Conservation (phyloP, 768 basidiomycete species). For the Rhizopogon roseolus region DNA sequence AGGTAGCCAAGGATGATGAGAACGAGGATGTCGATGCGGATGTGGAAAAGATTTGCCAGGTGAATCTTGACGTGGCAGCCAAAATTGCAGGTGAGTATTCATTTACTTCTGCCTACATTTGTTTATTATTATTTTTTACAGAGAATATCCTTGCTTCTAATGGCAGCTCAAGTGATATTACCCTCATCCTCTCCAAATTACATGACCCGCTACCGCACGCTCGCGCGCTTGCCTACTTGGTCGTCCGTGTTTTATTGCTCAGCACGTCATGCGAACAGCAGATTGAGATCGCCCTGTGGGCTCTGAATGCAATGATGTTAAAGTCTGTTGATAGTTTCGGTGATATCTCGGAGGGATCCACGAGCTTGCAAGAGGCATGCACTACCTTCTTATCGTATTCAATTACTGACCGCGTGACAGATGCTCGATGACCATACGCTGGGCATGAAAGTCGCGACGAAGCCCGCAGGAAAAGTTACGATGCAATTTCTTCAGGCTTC, state of each 20-base stretch:
- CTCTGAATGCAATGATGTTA: constrained; percentile 43
- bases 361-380: constrained; percentile 26
- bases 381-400: not conserved
- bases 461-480: constrained; percentile 57
- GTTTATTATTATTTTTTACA: constrained; percentile 20
- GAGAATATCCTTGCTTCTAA: constrained; percentile 62
- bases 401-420: constrained; percentile 25
- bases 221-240: constrained; percentile 54
- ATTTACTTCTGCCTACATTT: not conserved
- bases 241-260: constrained; percentile 56
- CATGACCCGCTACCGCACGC: constrained; percentile 45
- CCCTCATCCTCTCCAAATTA: constrained; percentile 47
- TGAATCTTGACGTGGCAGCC: constrained; percentile 51
- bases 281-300: constrained; percentile 44
- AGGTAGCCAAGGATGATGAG: constrained; percentile 25
- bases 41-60: constrained; percentile 40
- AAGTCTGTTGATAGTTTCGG: constrained; percentile 43
- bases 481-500: constrained; percentile 53
- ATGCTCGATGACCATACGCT: constrained; percentile 40
- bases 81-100: constrained; percentile 59
- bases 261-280: constrained; percentile 55
- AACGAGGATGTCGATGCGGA: constrained; percentile 25
- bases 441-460: constrained; percentile 46
- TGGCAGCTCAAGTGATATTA: constrained; percentile 37
- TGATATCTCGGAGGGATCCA: constrained; percentile 6